Base-by-base conservation (phyloP, 2,329 filamentous ascomycete genomes). In the Neopestalotiopsis sp. region DNA sequence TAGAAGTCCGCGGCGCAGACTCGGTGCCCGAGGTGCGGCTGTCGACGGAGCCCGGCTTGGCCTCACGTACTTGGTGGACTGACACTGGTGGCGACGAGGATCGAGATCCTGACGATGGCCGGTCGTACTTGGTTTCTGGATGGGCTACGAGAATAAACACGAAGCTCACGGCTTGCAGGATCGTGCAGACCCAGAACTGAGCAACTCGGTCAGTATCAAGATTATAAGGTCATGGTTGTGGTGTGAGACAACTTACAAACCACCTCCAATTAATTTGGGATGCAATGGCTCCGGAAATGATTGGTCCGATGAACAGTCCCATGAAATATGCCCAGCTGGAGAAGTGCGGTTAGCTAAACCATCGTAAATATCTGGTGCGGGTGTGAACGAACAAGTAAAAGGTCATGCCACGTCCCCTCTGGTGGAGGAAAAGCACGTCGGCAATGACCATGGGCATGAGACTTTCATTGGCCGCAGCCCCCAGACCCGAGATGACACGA, bases 81-180 rank as follows among this genome's bases (percentile, higher is more conserved):
- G 59, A 40, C n/a, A 13, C 59, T 17, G 60, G 42, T 14, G 67
- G 42, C 28, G 38, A 40, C 4, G 12, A 56, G 79, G 71, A n/a
- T 17, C 20, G 83, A 83, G 3, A 83, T 82, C 4, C 28, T 81
- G 34, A 75, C 73, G 68, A 82, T 83, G 1, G 81, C 75, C 64
- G 81, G 20, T 75, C 69, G 66, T 75, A 78, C 52, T 77, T 78
- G 61, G 76, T 78, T 66, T 78, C 76, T 3, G 76, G 75, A 49
- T 76, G 74, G 1, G 74, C 74, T 24, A 75, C 59, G 2, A 77
- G 62, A 65, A 76, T 67, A 66, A 75, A 72, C 34, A 76, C 49
- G 66, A 76, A 74, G 66, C 76, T 78, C 34, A 72, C 74, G 13
- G 68, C 72, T 73, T 79, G 77, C 14, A 76, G 64, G 9, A 78